Conservation (phyloP, 176 grass and related monocot genomes). For the Bonia amplexicaulis region DNA sequence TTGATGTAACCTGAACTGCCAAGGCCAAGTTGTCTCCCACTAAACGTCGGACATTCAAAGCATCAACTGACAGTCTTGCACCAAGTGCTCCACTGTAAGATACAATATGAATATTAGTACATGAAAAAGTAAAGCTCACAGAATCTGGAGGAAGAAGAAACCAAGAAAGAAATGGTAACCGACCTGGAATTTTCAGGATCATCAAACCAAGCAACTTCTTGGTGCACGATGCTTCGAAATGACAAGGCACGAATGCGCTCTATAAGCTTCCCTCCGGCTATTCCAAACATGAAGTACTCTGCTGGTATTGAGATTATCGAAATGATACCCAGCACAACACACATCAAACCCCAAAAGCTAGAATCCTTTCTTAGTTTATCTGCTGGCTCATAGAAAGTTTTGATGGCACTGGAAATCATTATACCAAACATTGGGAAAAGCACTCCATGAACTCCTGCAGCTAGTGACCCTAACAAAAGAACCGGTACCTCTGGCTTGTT, state of each 20-base stretch:
- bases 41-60: constrained; percentile 66
- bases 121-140: neutral
- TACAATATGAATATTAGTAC: constrained; percentile 5
- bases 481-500: constrained; percentile 82
- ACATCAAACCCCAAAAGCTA: constrained; percentile 85
- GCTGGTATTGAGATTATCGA: constrained; percentile 46
- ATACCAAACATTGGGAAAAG: constrained; percentile 76
- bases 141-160: neutral
- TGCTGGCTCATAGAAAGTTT: constrained; percentile 61
- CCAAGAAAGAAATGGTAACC: neutral
- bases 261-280: constrained; percentile 83
- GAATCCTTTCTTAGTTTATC: constrained; percentile 63
- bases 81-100: constrained; percentile 64
- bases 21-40: constrained; percentile 85
- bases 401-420: constrained; percentile 53
- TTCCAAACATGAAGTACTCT: constrained; percentile 73
- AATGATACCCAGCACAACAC: constrained; percentile 49
- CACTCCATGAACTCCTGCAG: constrained; percentile 67
- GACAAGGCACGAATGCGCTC: constrained; percentile 69
- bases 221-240: constrained; percentile 61
- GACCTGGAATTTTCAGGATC: constrained; percentile 79
- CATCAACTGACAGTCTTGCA: constrained; percentile 76
- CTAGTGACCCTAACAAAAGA: constrained; percentile 63
- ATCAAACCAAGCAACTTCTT: constrained; percentile 96
- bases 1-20: constrained; percentile 32